Percentiles rank a stretch among this genome's conserved stretches.
These are phyloP conservation scores for Ceratocystis papillata DNA, from an alignment of 2,329 filamentous ascomycete species.

Conservation along the genomic window DNA sequence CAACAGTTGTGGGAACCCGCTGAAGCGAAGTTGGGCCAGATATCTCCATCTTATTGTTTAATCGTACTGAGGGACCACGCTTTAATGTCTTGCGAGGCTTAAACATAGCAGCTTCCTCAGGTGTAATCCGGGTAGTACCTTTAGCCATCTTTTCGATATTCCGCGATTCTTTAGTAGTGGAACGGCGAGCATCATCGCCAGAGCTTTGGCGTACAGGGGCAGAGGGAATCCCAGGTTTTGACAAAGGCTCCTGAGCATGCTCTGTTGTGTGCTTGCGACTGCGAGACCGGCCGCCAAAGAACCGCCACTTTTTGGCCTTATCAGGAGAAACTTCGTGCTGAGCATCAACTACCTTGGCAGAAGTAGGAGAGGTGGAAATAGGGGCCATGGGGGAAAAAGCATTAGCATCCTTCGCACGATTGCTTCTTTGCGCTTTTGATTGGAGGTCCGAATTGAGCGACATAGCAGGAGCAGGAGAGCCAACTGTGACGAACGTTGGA, in stretches of 20 bases:
- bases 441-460: neutral
- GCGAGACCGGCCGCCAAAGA: constrained; percentile 24
- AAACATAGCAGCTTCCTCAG: constrained; percentile 23
- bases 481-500: constrained; percentile 33
- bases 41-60: constrained; percentile 7
- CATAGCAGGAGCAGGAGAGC: neutral
- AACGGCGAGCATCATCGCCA: neutral
- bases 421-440: neutral
- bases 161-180: constrained; percentile 3
- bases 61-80: constrained; percentile 9
- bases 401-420: neutral
- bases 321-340: constrained; percentile 19
- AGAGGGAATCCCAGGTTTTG: neutral
- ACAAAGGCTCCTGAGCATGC: neutral
- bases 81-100: constrained; percentile 19
- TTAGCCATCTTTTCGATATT: neutral
- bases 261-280: constrained; percentile 16
- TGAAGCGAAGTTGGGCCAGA: constrained; percentile 16
- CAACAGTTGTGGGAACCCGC: neutral
- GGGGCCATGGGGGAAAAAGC: neutral
- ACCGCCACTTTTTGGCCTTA: constrained; percentile 24
- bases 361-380: neutral
- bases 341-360: neutral
- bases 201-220: neutral
- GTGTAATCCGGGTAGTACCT: constrained; percentile 7